Evolutionary conservation across 495 filamentous ascomycete species (phyloP).

Genomic region (Penicillium riverlandense): DNA sequence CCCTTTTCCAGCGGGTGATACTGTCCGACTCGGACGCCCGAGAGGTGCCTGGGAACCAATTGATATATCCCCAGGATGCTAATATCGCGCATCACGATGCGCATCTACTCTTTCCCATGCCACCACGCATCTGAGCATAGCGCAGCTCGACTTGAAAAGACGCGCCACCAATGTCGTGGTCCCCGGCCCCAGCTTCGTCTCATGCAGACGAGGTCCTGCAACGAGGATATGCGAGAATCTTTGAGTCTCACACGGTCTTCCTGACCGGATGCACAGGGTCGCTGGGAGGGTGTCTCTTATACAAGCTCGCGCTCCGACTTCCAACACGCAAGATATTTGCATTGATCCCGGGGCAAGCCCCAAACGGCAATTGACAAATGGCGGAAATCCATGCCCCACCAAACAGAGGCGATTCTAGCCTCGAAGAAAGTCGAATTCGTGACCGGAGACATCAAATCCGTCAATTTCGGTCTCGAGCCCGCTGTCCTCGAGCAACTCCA

Average conservation of each 20-base stretch:
- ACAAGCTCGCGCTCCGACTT: slow-evolving; percentile 30
- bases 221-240: slow-evolving; percentile 21
- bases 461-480: slow-evolving; percentile 21
- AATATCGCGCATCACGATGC: too few species aligned
- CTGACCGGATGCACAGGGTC: slow-evolving; percentile 32
- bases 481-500: slow-evolving; percentile 10
- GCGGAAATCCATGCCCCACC: slow-evolving; percentile 25
- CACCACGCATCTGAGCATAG: too few species aligned
- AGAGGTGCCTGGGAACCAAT: too few species aligned
- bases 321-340: slow-evolving; percentile 27
- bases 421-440: slow-evolving; percentile 25
- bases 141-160: too few species aligned
- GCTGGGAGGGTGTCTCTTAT: slow-evolving; percentile 29
- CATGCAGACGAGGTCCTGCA: slow-evolving; percentile 15
- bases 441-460: slow-evolving; percentile 22
- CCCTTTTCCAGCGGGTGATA: too few species aligned
- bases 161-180: slow-evolving; percentile 8
- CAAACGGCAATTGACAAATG: slow-evolving; percentile 25
- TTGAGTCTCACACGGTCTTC: slow-evolving; percentile 25
- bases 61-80: too few species aligned
- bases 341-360: slow-evolving; percentile 17
- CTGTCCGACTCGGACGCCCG: too few species aligned
- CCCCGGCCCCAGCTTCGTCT: slow-evolving; percentile 2
- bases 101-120: too few species aligned
- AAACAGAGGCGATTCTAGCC: slow-evolving; percentile 20